These are phyloP conservation scores for Blastocystis sp. DNA, from an alignment of 352 stramenopile genomes.

Conservation along the genomic window DNA sequence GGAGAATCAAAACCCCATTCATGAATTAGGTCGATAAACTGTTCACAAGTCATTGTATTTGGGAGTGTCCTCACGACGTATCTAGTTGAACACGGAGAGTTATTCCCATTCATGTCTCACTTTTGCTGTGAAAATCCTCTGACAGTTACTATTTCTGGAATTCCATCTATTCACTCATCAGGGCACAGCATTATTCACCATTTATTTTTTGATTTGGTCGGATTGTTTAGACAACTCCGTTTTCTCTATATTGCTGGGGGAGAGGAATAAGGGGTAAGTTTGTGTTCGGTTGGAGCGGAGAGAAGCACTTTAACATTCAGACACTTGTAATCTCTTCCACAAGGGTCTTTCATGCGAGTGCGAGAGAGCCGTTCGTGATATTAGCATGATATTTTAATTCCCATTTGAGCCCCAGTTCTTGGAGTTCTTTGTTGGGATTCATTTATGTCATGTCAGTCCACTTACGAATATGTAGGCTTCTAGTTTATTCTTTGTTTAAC, in stretches of 20 bases:
- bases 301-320: conserved; percentile 44
- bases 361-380: conserved; percentile 47
- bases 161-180: not conserved
- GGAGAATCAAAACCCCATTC: not conserved
- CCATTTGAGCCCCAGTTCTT: conserved; percentile 48
- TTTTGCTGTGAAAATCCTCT: not conserved
- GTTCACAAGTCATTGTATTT: not conserved
- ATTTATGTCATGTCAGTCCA: conserved; percentile 60
- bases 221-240: not conserved
- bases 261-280: not conserved
- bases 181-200: not conserved
- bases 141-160: not conserved
- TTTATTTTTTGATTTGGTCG: not conserved
- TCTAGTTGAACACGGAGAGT: not conserved
- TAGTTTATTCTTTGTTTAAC: not conserved
- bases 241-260: not conserved
- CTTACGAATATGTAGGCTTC: conserved; percentile 49
- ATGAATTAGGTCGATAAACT: not conserved
- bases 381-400: conserved; percentile 58
- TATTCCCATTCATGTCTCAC: not conserved
- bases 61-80: not conserved
- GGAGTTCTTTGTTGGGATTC: not conserved
- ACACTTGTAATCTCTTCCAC: not conserved
- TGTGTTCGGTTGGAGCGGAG: not conserved
- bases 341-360: conserved; percentile 52